These are phyloP conservation scores for Heliamphora exappendiculata DNA, from an alignment of 148 eudicot species.

Conservation along the genomic window DNA sequence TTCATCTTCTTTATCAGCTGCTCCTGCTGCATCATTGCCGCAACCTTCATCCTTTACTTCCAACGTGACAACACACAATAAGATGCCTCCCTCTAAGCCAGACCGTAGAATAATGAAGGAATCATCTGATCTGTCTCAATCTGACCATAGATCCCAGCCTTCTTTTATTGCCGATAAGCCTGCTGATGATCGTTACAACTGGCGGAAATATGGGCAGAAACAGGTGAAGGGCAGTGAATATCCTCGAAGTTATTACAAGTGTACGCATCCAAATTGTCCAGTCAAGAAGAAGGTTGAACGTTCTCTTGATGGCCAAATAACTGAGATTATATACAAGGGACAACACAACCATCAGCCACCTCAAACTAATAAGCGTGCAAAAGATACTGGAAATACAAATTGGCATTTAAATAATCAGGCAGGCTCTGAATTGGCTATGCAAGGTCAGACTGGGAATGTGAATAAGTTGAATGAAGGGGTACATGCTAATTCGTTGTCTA, in stretches of 20 bases:
- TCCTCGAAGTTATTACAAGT: slow-evolving; percentile 85
- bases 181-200: slow-evolving; percentile 82
- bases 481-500: slow-evolving; percentile 16
- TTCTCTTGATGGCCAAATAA: slow-evolving; percentile 76
- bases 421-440: slow-evolving; percentile 25
- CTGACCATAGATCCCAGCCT: slow-evolving; percentile 44
- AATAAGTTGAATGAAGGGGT: slow-evolving; percentile 18
- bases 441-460: slow-evolving; percentile 22
- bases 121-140: slow-evolving; percentile 26
- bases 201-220: slow-evolving; percentile 93
- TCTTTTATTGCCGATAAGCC: slow-evolving; percentile 62
- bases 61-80: slow-evolving; percentile 26
- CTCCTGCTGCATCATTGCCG: slow-evolving; percentile 26
- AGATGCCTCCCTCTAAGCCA: slow-evolving; percentile 24
- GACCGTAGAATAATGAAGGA: slow-evolving; percentile 31
- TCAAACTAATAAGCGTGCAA: slow-evolving; percentile 41
- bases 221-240: slow-evolving; percentile 90
- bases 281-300: slow-evolving; percentile 92
- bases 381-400: slow-evolving; percentile 44
- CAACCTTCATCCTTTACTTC: slow-evolving; percentile 21
- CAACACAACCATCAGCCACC: slow-evolving; percentile 79
- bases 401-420: slow-evolving; percentile 34
- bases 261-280: slow-evolving; percentile 66
- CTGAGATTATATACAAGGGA: slow-evolving; percentile 91
- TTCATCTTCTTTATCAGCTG: slow-evolving; percentile 28